Evolutionary conservation across 805 yeast genomes (phyloP).

Genomic region (Naumovozyma dairenensis): DNA sequence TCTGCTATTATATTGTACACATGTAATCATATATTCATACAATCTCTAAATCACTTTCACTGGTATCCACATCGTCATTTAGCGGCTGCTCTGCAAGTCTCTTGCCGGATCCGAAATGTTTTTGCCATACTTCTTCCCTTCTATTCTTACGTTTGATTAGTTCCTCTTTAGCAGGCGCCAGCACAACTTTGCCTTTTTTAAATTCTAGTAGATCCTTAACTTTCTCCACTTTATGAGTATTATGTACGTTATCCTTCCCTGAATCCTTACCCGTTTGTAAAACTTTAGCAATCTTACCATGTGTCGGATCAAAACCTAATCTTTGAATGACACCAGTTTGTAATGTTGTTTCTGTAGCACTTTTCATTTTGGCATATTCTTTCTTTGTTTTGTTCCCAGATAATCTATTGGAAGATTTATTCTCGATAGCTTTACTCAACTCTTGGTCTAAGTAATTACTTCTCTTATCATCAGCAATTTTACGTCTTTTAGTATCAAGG

Average conservation of each 20-base stretch:
- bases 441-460: constrained; percentile 26
- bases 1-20: neutral
- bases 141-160: constrained; percentile 19
- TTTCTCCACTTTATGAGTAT: constrained; percentile 13
- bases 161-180: constrained; percentile 28
- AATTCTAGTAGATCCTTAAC: constrained; percentile 25
- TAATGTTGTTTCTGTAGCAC: constrained; percentile 31
- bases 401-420: constrained; percentile 9
- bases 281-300: constrained; percentile 16
- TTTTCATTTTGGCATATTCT: constrained; percentile 19
- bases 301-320: constrained; percentile 48
- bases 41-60: constrained; percentile 28
- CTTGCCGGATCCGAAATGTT: constrained; percentile 19
- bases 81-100: neutral
- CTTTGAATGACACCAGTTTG: constrained; percentile 32
- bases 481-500: constrained; percentile 30
- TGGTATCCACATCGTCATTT: constrained; percentile 6
- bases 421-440: constrained; percentile 12
- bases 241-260: constrained; percentile 5
- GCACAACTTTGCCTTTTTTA: constrained; percentile 27
- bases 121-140: constrained; percentile 24
- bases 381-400: constrained; percentile 12
- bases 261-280: constrained; percentile 10
- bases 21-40: constrained; percentile 8
- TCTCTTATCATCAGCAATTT: constrained; percentile 31